These are phyloP conservation scores for Quercus mongolica DNA, from an alignment of 306 rosid genomes.

Conservation along the genomic window DNA sequence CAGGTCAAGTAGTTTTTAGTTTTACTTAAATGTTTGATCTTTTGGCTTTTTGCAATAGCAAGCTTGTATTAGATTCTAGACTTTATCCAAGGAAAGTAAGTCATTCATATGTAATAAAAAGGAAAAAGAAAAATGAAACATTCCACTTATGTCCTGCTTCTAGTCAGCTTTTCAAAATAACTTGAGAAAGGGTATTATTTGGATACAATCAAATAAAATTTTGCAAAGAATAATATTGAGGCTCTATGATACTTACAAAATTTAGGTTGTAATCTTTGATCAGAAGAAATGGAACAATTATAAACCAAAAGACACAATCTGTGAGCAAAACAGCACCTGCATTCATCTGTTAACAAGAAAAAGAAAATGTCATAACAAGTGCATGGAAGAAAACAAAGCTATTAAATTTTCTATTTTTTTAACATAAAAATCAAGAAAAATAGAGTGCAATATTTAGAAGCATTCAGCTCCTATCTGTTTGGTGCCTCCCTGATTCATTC, in stretches of 20 bases:
- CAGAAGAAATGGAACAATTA: constrained; percentile 77
- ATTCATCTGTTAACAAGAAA: constrained; percentile 64
- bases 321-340: constrained; percentile 95
- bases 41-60: background rate
- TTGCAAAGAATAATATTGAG: background rate
- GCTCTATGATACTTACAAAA: constrained; percentile 56
- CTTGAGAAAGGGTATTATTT: background rate
- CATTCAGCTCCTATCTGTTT: background rate
- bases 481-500: background rate
- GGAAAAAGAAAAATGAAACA: background rate
- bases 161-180: background rate
- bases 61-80: background rate
- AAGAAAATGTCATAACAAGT: constrained; percentile 4
- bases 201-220: background rate
- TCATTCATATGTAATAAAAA: background rate
- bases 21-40: background rate
- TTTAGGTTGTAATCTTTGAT: constrained; percentile 73
- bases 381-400: constrained; percentile 1
- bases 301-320: constrained; percentile 90
- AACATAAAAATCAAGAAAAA: background rate
- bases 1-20: background rate
- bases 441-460: background rate
- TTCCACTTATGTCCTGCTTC: background rate
- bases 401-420: background rate
- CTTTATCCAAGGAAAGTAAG: background rate